Base-by-base conservation (phyloP, 768 basidiomycete species). In the Floccularia luteovirens region DNA sequence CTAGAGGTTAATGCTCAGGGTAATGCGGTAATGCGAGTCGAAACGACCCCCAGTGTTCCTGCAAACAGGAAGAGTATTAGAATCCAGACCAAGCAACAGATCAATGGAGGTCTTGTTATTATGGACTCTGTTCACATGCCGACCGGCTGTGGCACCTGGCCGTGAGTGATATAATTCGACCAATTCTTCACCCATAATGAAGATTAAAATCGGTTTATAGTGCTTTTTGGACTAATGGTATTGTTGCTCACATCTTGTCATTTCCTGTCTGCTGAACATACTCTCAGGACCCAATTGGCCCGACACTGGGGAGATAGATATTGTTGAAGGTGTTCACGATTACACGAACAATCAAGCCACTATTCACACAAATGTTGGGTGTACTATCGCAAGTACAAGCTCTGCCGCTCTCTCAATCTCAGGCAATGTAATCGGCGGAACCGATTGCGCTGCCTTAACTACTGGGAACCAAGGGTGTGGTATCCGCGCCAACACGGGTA, bases 61-160 rank as follows among this genome's bases (percentile, higher is more conserved):
- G 73, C 57, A 28, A 82, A 72, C 39, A 76, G 92, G 44, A 71
- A 77, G 58, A 82, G 84, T 47, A 72, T 94, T 27, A 80, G 92
- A 46, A 83, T 97, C 48, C 79, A 77, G 35, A 78, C 82, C 0
- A 55, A 77, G 21, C 57, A 64, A 38, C 59, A 63, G 2, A 84
- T 75, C 52, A 83, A 73, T 24, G 83, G 73, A 11, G 76, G 77
- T 5, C 66, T 96, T 24, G 68, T 91, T 45, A 67, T 92, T 33
- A 71, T 92, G 70, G 90, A 93, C 59, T 75, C 88, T 19, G 69
- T 79, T 19, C 90, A 94, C 56, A 90, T 92, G 82, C 90, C 90
- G 5, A 79, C 80, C 0, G 91, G 90, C 11, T 93, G 90, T 59
- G 90, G 81, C 25, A 81, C 80, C 19, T 91, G 89, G 90, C 88